Conservation (phyloP, 148 eudicot species). For the Rhododendron williamsianum region DNA sequence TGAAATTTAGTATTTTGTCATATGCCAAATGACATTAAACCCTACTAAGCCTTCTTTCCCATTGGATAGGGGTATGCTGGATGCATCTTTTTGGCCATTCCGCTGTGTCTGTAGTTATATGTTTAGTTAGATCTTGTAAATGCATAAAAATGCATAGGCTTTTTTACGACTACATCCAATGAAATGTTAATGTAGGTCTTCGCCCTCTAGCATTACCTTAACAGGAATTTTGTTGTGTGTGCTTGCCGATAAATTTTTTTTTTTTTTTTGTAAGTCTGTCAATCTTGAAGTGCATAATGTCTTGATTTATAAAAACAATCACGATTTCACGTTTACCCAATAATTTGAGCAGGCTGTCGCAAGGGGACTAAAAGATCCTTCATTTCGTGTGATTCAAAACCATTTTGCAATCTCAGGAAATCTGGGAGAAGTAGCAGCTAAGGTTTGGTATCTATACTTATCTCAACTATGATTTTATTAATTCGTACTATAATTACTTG, state of each 20-base stretch:
- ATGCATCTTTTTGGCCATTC: neutral
- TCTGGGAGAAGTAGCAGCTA: slow-evolving; percentile 91
- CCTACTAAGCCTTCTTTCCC: neutral
- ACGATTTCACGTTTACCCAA: neutral
- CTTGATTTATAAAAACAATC: neutral
- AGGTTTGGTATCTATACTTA: slow-evolving; percentile 37
- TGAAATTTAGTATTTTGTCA: neutral
- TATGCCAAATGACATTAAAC: neutral
- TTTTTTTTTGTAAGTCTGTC: too few species aligned
- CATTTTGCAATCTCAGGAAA: slow-evolving; percentile 90
- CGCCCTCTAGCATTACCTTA: neutral
- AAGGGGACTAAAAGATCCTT: slow-evolving; percentile 96
- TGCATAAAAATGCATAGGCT: neutral
- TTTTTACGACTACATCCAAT: neutral
- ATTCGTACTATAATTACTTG: neutral
- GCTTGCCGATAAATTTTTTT: neutral
- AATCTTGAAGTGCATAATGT: neutral
- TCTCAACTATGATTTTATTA: neutral
- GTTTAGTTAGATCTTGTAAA: neutral
- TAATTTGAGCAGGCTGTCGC: slow-evolving; percentile 68
- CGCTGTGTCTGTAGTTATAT: neutral
- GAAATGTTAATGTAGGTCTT: neutral
- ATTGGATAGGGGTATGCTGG: neutral
- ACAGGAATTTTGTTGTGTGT: neutral
- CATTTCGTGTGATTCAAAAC: slow-evolving; percentile 84